Evolutionary conservation across 768 basidiomycete genomes (phyloP), one percentile per base, ranked within the genome.

Genomic region (Mycena albidolilacea): DNA sequence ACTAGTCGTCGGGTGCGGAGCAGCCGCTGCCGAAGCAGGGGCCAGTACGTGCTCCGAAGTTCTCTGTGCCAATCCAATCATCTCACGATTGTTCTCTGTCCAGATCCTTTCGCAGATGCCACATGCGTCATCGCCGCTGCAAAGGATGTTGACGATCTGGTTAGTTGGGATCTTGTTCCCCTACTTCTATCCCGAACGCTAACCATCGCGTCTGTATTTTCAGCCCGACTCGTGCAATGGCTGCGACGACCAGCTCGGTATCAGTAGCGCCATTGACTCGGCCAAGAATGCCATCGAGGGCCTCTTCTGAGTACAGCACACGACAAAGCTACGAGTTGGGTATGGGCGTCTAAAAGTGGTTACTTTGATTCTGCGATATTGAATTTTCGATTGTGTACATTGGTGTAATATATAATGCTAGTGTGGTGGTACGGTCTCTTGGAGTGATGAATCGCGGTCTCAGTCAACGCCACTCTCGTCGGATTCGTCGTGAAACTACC

Each of bases 151-250:
- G 54, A 10, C 17, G 19, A 57, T 14, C 23, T 63, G 60, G 60
- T 69, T 9, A 54, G 68, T 48, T 19, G 30, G 1, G 10, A 43
- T 43, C 2, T 21, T 17, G 5, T 15, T 46, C 35, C 14, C 11
- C 15, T 2, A 30, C 50, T 37, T 17, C 10, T 19, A 3, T 21
- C 12, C 15, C 12, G 30, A 5, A 5, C 12, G n/a, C 46, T 52
- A 9, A 69, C 30, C 30, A 30, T 30, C 30, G 3, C 30, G 12
- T 14, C 10, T 15, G 7, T n/a, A 35, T 43, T 44, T 17, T 2
- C 11, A 69, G 68, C 68, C 68, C 17, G 17, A 61, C 15, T 62
- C 68, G n/a, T 69, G 68, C 61, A 57, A 41, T 17, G 68, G 68
- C 39, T 69, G 68, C 52, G 39, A 19, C 39, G 50, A 30, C 60